These are phyloP conservation scores for Sclerotinia trifoliorum DNA, from an alignment of 2,329 filamentous ascomycete genomes.

Conservation along the genomic window DNA sequence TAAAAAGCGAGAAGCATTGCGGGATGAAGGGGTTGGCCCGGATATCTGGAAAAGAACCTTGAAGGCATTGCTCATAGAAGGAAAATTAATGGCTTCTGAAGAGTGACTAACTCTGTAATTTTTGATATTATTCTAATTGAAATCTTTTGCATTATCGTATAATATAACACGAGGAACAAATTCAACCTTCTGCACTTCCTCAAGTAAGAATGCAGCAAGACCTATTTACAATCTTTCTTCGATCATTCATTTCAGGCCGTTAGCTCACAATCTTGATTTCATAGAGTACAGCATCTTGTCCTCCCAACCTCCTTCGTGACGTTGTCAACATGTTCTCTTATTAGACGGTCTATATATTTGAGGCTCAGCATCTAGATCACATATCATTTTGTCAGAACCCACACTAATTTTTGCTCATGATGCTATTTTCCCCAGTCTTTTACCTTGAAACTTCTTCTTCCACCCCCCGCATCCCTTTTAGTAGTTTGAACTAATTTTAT, in stretches of 20 bases:
- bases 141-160: background rate
- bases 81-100: background rate
- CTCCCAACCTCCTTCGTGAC: background rate
- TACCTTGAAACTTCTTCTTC: constrained; percentile 1
- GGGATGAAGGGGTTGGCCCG: constrained; percentile 14
- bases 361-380: constrained; percentile 1
- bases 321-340: background rate
- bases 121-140: background rate
- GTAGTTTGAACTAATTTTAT: background rate
- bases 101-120: background rate
- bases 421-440: background rate
- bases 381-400: background rate
- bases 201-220: background rate
- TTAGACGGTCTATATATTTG: background rate
- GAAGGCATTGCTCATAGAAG: background rate
- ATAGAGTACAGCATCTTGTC: constrained; percentile 13
- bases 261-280: constrained; percentile 16
- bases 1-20: constrained; percentile 17
- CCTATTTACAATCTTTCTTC: background rate
- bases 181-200: too few relatives aligned
- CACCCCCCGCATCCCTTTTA: constrained; percentile 2
- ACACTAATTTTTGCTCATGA: constrained; percentile 3
- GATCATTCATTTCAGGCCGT: constrained; percentile 1
- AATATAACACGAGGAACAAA: background rate
- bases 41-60: constrained; percentile 8